A percentile compares a stretch with the other conserved stretches of the same genome.
Conservation (phyloP, 1,284 basidiomycete genomes). For the Trichosporon sp. region DNA sequence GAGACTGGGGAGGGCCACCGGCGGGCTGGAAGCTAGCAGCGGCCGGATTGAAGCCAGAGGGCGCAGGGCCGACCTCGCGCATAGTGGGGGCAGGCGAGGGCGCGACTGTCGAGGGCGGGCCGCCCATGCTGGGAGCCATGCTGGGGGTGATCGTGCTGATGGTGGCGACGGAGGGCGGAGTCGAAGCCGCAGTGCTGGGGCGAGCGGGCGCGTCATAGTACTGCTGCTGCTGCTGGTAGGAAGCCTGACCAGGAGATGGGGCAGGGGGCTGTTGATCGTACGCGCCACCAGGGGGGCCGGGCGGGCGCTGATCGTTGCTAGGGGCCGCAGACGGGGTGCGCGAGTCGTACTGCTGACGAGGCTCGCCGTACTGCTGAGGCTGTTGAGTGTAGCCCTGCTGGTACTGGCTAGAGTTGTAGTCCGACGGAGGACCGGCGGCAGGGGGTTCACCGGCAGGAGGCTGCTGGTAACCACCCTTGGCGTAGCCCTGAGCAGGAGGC, state of each 20-base stretch:
- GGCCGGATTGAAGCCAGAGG: neutral
- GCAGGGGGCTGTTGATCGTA: slow-evolving; percentile 5
- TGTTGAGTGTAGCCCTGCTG: slow-evolving; percentile 8
- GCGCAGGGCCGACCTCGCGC: neutral
- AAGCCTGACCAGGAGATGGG: neutral
- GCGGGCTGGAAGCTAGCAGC: slow-evolving; percentile 9
- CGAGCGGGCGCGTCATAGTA: neutral
- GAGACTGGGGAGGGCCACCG: neutral
- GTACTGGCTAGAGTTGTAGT: slow-evolving; percentile 9
- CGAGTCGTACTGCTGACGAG: slow-evolving; percentile 1
- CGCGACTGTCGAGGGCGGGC: neutral
- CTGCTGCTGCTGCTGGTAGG: neutral
- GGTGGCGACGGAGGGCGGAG: neutral
- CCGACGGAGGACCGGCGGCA: neutral
- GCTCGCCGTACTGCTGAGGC: neutral
- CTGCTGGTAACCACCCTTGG: neutral
- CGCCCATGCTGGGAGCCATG: slow-evolving; percentile 16
- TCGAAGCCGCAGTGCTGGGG: neutral
- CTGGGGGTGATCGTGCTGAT: slow-evolving; percentile 18
- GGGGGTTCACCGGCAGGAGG: neutral
- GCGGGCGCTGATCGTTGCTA: slow-evolving; percentile 3
- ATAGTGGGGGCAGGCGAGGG: slow-evolving; percentile 12
- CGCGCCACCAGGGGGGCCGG: neutral
- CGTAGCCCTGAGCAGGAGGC: neutral
- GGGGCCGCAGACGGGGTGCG: neutral